Base-by-base conservation (phyloP, 148 eudicot genomes). In the Cornus suecica region DNA sequence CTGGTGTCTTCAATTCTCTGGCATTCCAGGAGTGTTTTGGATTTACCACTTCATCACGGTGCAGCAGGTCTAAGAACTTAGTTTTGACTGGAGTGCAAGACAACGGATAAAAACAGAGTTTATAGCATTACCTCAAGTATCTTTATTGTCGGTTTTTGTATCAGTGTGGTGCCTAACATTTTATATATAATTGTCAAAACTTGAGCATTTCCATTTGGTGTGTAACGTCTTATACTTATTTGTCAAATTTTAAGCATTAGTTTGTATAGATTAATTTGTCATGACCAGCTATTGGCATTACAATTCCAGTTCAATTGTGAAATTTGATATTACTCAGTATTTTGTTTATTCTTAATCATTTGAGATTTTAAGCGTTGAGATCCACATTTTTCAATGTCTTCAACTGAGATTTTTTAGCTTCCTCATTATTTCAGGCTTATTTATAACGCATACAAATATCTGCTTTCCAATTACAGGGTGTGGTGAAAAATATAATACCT, bases 401-500 rank as follows among this genome's bases (percentile, higher is more conserved):
- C 24, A 51, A 58, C 29, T 24, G 6, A 6, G 42, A 37, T 37
- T 0, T 37, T 37, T 37, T 37, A 37, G 9, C 42, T 37, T 37
- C 23, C 64, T 62, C 13, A 11, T 54, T 73, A 69, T 51, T 13
- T 48, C 20, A 48, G 2, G 20, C 54, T 1, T 16, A 48, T 1
- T 48, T 16, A 37, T 48, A 48, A 48, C 62, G n/a, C 48, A 20
- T 61, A 56, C 20, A 67, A 5, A 51, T 69, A 70, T 69, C 32
- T 62, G 28, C 56, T 60, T 61, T 68, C 34, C 80, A 32, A 68
- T 79, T 80, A 70, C 92, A 95, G 99, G 99, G 99, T 66, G 99
- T 95, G 65, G 97, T 95, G 32, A 95, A 95, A 82, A 95, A 95
- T 84, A 95, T 95, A 66, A 95, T 95, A 76, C 99, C 99, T 65